Evolutionary conservation across 2,329 filamentous ascomycete species (phyloP), one percentile per base, ranked within the genome.

Genomic region (Phyllosticta citrichinensis): DNA sequence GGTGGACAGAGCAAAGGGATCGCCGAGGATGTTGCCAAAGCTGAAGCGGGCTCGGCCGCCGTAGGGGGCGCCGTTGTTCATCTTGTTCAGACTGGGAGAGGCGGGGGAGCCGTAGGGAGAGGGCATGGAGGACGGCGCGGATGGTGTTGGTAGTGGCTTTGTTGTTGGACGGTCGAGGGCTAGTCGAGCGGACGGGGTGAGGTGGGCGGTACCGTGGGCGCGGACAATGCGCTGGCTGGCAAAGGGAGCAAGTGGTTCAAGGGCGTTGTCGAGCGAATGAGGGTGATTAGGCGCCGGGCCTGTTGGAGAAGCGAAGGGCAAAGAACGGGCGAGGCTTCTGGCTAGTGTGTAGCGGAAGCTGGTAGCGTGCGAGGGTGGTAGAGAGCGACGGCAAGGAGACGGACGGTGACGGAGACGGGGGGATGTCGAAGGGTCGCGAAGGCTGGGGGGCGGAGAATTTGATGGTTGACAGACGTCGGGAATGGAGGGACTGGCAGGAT

Each of bases 1-100:
- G 40, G 94, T 97, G 60, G 92, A 91, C 63, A 99, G 83, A 63
- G 93, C 92, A 76, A 99, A 97, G 5, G 94, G 94, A 77, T 99
- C 93, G 69, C 94, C 94, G 64, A 97, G 82, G 68, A 99, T 91
- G 76, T 97, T 95, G 73, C 89, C 89, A 75, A 92, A 76, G 74
- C 84, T 87, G 75, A 96, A 87, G 68, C 76, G 77, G 62, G 70
- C 67, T 55, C 72, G 66, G 65, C 78, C 74, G 77, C 71, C 71
- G 66, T 75, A 73, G 62, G 71, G 79, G 71, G 82, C 79, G 70
- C 80, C 75, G 73, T 84, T 80, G 80, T 91, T 88, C 88, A 91
- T 91, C 86, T 91, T 91, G 76, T 79, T 80, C 71, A 91, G 78
- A 67, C 88, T 91, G 69, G 88, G 87, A 70, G 87, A 89, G 72